Conservation (phyloP, 352 stramenopile genomes). For the Phytophthora cactorum region DNA sequence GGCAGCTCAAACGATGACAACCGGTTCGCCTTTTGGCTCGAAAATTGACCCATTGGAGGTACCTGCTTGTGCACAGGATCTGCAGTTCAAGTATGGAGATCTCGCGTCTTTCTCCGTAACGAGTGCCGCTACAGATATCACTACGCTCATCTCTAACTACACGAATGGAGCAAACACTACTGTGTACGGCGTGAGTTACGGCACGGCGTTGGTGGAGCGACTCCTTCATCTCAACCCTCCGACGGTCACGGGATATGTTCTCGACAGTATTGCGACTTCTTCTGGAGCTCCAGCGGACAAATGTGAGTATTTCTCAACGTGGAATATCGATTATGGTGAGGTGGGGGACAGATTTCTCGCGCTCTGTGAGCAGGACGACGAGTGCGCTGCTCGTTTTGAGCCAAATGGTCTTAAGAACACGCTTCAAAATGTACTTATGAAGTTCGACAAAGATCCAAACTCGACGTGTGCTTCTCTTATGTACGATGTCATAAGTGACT, state of each 20-base stretch:
- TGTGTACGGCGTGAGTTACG: constrained; percentile 60
- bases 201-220: constrained; percentile 51
- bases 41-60: constrained; percentile 34
- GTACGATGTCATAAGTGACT: constrained; percentile 1
- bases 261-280: constrained; percentile 44
- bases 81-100: constrained; percentile 45
- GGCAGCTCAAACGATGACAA: constrained; percentile 40
- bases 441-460: constrained; percentile 30
- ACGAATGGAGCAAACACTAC: constrained; percentile 30
- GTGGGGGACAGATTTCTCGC: constrained; percentile 37
- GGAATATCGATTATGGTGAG: constrained; percentile 46
- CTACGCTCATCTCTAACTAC: constrained; percentile 31
- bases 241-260: constrained; percentile 50
- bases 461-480: constrained; percentile 32
- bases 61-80: constrained; percentile 37
- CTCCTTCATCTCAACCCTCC: constrained; percentile 48
- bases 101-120: constrained; percentile 48
- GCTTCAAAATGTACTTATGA: constrained; percentile 19
- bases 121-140: constrained; percentile 39
- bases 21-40: constrained; percentile 34
- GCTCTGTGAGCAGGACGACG: constrained; percentile 20
- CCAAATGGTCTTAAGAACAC: constrained; percentile 16
- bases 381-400: constrained; percentile 29
- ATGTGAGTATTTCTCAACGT: constrained; percentile 48
- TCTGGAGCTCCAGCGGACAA: constrained; percentile 33